These are phyloP conservation scores for Amphichorda felina DNA, from an alignment of 2,329 filamentous ascomycete genomes.

Conservation along the genomic window DNA sequence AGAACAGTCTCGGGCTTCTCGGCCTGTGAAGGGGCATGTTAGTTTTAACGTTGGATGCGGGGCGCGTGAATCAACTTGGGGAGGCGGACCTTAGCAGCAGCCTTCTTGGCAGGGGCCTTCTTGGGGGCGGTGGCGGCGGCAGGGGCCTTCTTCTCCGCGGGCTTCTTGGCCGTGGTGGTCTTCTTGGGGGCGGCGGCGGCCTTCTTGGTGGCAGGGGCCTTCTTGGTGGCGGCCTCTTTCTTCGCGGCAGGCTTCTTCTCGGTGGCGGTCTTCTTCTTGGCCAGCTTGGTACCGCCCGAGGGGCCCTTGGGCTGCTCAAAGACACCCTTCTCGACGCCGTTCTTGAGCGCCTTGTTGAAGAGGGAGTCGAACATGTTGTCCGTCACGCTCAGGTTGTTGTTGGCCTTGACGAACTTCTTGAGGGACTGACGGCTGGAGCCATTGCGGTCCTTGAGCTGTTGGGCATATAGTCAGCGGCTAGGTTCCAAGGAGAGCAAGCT, in stretches of 20 bases:
- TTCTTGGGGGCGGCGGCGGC: slow-evolving; percentile 17
- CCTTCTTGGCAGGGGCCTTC: slow-evolving; percentile 26
- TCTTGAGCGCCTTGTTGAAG: slow-evolving; percentile 77
- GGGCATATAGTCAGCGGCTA: slow-evolving; percentile 2
- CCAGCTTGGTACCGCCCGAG: slow-evolving; percentile 86
- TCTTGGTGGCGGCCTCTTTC: slow-evolving; percentile 19
- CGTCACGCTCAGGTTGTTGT: slow-evolving; percentile 34
- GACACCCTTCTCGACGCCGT: slow-evolving; percentile 74
- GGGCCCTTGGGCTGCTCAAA: slow-evolving; percentile 87
- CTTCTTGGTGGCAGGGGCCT: slow-evolving; percentile 45
- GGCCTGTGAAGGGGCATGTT: slow-evolving; percentile 15
- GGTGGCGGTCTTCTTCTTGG: slow-evolving; percentile 53
- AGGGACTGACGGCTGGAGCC: slow-evolving; percentile 49
- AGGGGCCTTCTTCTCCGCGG: slow-evolving; percentile 9
- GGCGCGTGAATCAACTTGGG: slow-evolving; percentile 19
- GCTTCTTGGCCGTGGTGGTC: slow-evolving; percentile 17
- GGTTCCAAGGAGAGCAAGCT: not conserved
- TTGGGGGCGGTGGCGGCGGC: slow-evolving; percentile 22
- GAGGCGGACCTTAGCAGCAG: slow-evolving; percentile 1
- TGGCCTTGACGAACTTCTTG: slow-evolving; percentile 49
- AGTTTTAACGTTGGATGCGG: not conserved
- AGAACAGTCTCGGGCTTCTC: slow-evolving; percentile 56
- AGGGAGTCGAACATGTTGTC: slow-evolving; percentile 55
- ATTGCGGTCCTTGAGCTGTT: slow-evolving; percentile 50
- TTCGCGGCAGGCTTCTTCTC: slow-evolving; percentile 23